Evolutionary conservation across 129 eudicot genomes (phyloP), one percentile per base, ranked within the genome.

Genomic region (Artemisia argyi): DNA sequence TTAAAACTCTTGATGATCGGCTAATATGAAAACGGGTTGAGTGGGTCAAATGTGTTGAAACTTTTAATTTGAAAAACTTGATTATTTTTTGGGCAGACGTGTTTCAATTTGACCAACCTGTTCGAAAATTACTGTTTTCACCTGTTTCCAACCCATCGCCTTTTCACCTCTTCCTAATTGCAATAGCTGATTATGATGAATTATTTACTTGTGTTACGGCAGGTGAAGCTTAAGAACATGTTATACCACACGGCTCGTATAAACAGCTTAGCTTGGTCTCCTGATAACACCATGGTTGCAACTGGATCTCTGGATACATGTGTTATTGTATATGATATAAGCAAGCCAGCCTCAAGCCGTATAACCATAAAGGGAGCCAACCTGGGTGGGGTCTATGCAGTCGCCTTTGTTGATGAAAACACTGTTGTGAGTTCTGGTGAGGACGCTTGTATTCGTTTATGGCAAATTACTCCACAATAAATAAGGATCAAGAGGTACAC

Each of bases 141-240:
- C 42, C 8, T 5, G 9, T 35, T 35, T 35, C 9, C 8, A 35
- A 5, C 9, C 42, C 9, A 35, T 35, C 42, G 42, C 42, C 42
- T 35, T 35, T 35, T 35, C 42, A 6, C 42, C 8, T 35, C 42
- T 35, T 35, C 8, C 42, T 35, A 35, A 35, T 35, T 35, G 8
- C 42, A 6, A 35, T 35, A 35, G 9, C 57, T 11, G 20, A 66
- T 63, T 47, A 61, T 73, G 68, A 53, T 7, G 15, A 48, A 19
- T 61, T 72, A 2, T 15, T 14, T n/a, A n/a, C 9, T 32, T 71
- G 2, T 60, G 20, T 64, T 30, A 65, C 49, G 53, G 67, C 84
- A 94, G 98, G 86, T 94, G 62, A 94, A 90, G 87, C 88, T 94
- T 52, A 94, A 94, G 82, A 90, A 94, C 78, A 94, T 94, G 97